Evolutionary conservation across 768 basidiomycete genomes (phyloP), one percentile per base, ranked within the genome.

Genomic region (Rhodotorula toruloides): DNA sequence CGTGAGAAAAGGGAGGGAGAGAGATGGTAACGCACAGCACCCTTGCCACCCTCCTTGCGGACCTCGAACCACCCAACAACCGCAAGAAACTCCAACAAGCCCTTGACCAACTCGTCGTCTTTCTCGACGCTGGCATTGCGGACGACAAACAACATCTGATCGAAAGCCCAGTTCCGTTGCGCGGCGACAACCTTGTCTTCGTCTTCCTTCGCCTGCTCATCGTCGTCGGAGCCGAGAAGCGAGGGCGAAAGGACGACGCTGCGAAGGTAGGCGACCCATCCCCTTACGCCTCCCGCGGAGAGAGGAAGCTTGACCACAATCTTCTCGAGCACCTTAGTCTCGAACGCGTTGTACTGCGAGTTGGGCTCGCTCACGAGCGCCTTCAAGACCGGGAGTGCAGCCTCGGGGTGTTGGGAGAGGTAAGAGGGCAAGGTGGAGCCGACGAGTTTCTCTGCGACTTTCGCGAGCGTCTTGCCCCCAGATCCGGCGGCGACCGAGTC

Each of bases 301-400:
- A 79, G 77, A 71, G 87, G 84, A 83, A 92, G 85, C 42, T 83
- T 84, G 6, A 84, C 81, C 61, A 97, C 79, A 61, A 97, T 86
- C 2, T 84, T 83, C 78, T 94, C 91, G 42, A 97, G 83, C 1
- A 90, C 94, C 78, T 92, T 96, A 14, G 84, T 87, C 78, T 99
- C 94, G 73, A 98, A 99, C 27, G 66, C 66, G 76, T 91, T 88
- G 63, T 86, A 84, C 73, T 83, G 86, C 16, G 91, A 91, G 75
- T 94, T 70, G 17, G 70, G 81, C 54, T 84, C 82, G 27, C 89
- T 90, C 2, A 90, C 89, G 32, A 98, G 79, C 74, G 90, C 87
- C 40, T 90, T 79, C 73, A 99, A 85, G 46, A 97, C 79, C 12
- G 90, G 83, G 74, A 94, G 90, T 7, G 90, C 92, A 46, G 88